Evolutionary conservation across 1,284 basidiomycete genomes (phyloP), one percentile per base, ranked within the genome.

Genomic region (Violaceomyces palustris): DNA sequence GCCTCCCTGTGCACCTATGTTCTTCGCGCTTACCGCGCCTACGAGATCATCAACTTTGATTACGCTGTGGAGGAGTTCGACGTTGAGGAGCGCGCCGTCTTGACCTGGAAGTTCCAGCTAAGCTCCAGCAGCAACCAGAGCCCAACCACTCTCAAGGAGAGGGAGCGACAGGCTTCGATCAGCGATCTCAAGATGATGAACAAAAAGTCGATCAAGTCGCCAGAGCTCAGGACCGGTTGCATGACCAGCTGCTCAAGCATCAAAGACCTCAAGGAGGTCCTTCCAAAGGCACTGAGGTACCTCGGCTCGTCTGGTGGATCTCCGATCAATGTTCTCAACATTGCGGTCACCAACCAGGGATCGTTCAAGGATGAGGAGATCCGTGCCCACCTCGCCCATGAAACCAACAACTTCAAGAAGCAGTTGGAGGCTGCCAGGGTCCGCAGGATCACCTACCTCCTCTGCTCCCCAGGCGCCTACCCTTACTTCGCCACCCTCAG

Each of bases 1-100:
- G 94, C 93, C 69, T 85, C 94, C 8, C 83, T 97, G 43, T 92
- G 97, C 75, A 91, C 94, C 27, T 98, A 98, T 74, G 83, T 98
- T 44, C 84, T 92, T 43, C 87, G 90, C 54, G 91, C 90, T 7
- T 99, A 99, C 78, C 85, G 88, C 62, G 92, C 91, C 12, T 99
- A 99, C 77, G 87, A 84, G 35, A 77, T 98, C 35, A 78, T 94
- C 46, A 87, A 88, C 33, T 82, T 98, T 58, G 92, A 97, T 74
- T 93, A 93, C 71, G 31, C 88, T 69, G 75, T 93, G 43, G 76
- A 78, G 25, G 79, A 84, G 21, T 79, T 96, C 50, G 75, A 82
- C 43, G 80, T 78, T 35, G 89, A 71, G 38, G 63, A 66, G 60
- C 69, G 70, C n/a, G 69, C 70, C 22, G 63, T 73, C 24, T 52